Base-by-base conservation (phyloP, 1,139 yeast species). In the Yamadazyma trypodendri region DNA sequence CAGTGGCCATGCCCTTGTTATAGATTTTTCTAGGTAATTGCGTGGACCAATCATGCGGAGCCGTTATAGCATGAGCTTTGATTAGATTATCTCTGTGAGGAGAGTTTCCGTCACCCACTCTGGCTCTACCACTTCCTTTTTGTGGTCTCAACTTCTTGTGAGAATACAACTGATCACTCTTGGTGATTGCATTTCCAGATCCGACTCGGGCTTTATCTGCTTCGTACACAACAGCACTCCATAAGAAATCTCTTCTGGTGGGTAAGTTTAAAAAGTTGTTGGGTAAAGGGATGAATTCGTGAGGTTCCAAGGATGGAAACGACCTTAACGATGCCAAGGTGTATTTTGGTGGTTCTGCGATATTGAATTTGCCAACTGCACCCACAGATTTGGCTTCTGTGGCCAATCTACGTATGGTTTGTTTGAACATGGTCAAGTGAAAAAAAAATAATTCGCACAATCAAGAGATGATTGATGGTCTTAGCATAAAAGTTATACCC, bases 101-200 rank as follows among this genome's bases (percentile, higher is more conserved):
- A 16, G 96, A 87, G 53, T 92, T 92, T 42, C 88, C 89, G 64
- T 89, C 97, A 68, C 98, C 99, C 43, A 81, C 84, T 72, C 99
- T 84, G 40, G 99, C 99, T 45, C 77, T 75, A 63, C 99, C 99
- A 13, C 89, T 68, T 47, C 98, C 97, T 65, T 92, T 92, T 64
- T 92, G 98, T 18, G 89, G 88, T 38, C 81, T 73, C 50, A 92
- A 71, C 60, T 92, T 92, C 55, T 78, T 76, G 60, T 94, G 79
- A 20, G 96, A 85, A 61, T 78, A 90, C 40, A 92, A 90, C 65
- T 84, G 84, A 52, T 88, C 95, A 32, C 87, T 78, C 61, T 96
- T 84, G 41, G 92, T 85, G 31, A 85, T 81, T 25, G 92, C 94
- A 56, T 84, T 83, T 2, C 89, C 82, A 0, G 97, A 76, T 30